Evolutionary conservation across 768 basidiomycete species (phyloP).

Genomic region (Kwoniella bestiolae): DNA sequence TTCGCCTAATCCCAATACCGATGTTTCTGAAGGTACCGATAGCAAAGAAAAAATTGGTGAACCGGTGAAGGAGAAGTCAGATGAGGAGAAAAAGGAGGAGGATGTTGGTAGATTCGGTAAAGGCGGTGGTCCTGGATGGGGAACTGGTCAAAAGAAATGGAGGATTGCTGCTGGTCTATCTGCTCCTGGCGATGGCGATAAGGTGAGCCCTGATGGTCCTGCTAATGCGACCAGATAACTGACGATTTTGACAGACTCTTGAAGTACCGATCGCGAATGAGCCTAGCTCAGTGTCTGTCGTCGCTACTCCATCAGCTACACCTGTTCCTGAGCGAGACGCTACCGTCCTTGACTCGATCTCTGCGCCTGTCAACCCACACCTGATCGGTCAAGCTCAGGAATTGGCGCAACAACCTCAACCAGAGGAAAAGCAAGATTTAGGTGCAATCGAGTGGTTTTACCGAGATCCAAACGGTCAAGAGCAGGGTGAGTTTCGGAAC

Average conservation of each 20-base stretch:
- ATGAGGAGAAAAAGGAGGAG: conserved; percentile 29
- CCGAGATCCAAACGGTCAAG: conserved; percentile 84
- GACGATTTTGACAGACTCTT: conserved; percentile 12
- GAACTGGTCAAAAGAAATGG: conserved; percentile 52
- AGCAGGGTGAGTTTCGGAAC: conserved; percentile 71
- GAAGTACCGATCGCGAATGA: conserved; percentile 36
- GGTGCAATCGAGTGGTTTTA: conserved; percentile 79
- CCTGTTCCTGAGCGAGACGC: conserved; percentile 54
- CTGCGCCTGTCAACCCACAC: conserved; percentile 16
- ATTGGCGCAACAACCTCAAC: conserved; percentile 2
- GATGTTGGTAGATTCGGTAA: conserved; percentile 34
- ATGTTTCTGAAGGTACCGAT: conserved; percentile 11
- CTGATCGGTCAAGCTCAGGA: conserved; percentile 1
- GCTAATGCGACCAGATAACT: not conserved
- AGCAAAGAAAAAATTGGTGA: conserved; percentile 9
- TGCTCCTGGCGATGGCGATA: conserved; percentile 27
- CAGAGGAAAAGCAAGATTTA: conserved; percentile 37
- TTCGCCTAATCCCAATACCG: conserved; percentile 3
- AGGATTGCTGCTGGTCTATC: conserved; percentile 38
- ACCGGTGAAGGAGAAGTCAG: conserved; percentile 2
- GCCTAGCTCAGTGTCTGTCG: conserved; percentile 39
- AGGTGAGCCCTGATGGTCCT: conserved; percentile 34
- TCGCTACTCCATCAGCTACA: conserved; percentile 51
- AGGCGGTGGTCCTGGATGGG: conserved; percentile 56
- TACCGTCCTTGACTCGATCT: conserved; percentile 25